phyloP scores from a whole-genome alignment of 192 early-diverging fungal species.

The Rhizophagus prolifer region DNA sequence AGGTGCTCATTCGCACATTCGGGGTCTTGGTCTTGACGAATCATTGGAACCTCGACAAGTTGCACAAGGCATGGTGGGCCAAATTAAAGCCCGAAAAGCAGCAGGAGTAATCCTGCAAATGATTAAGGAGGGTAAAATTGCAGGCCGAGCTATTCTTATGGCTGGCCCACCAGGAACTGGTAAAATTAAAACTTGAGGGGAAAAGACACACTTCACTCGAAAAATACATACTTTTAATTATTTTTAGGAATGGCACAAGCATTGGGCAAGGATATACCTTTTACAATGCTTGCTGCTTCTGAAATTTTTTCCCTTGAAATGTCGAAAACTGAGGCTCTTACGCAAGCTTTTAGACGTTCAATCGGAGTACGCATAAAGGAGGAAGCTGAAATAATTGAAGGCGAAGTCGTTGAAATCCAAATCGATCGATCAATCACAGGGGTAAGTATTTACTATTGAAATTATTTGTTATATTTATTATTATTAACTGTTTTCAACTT shows the following conservation, averaged over 20 bases:
- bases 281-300: constrained; percentile 95
- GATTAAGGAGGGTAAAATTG: constrained; percentile 97
- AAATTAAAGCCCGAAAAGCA: constrained; percentile 90
- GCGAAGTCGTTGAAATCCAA: constrained; percentile 98
- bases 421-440: constrained; percentile 92
- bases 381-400: constrained; percentile 97
- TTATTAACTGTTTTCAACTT: not conserved
- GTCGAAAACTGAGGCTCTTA: constrained; percentile 97
- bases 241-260: constrained; percentile 83
- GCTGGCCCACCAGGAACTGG: constrained; percentile 98
- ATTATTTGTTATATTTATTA: not conserved
- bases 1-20: constrained; percentile 98
- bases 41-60: constrained; percentile 81
- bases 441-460: constrained; percentile 49
- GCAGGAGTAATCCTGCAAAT: constrained; percentile 96
- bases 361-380: constrained; percentile 99
- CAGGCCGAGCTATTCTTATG: constrained; percentile 95
- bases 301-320: constrained; percentile 99
- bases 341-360: constrained; percentile 95
- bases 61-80: constrained; percentile 98
- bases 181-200: constrained; percentile 55
- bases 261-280: constrained; percentile 92
- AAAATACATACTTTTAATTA: not conserved
- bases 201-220: not conserved
- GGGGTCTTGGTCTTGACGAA: constrained; percentile 94